Evolutionary conservation across 805 yeast species (phyloP), one percentile per base, ranked within the genome.

Genomic region (Blastobotrys peoriensis): DNA sequence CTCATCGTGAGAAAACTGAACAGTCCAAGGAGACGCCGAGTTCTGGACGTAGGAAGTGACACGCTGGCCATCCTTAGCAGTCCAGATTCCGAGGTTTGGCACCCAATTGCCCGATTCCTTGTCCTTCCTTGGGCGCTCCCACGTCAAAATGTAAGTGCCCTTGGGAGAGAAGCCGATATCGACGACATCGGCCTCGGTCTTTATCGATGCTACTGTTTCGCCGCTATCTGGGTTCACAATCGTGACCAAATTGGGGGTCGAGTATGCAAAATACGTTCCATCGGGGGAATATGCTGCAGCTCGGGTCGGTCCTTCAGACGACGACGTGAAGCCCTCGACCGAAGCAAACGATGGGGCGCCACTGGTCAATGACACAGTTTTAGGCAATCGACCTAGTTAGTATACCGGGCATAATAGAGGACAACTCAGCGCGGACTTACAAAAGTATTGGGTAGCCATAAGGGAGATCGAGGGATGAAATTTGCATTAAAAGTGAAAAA

Each of bases 121-220:
- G 55, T 77, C 70, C 55, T 81, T 76, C 40, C 76, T 67, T 3
- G 97, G 95, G 59, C 87, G 86, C 54, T 87, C 87, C 96, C 97
- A 93, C 33, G 95, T 78, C 51, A 86, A 77, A 51, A 93, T 65
- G 59, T 72, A 89, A 38, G 79, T 77, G 13, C 96, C 98, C 39
- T 76, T 71, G 6, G 97, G 95, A n/a, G 96, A 86, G 63, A 93
- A 88, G 49, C 79, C 78, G 56, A 93, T 61, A 60, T 93, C 97
- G 57, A 81, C 79, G 15, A 81, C 85, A 51, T 87, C 95, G 25
- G 69, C 60, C 40, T 80, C 66, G 2, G 33, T 18, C 30, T 75
- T 78, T 41, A 87, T 64, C 37, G 64, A 68, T 44, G 71, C 67
- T 36, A 75, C 59, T 15, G 66, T 55, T 4, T 68, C 65, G 17